phyloP scores from a whole-genome alignment of 2,329 filamentous ascomycete species.

The Chrysoporthe cubensis region DNA sequence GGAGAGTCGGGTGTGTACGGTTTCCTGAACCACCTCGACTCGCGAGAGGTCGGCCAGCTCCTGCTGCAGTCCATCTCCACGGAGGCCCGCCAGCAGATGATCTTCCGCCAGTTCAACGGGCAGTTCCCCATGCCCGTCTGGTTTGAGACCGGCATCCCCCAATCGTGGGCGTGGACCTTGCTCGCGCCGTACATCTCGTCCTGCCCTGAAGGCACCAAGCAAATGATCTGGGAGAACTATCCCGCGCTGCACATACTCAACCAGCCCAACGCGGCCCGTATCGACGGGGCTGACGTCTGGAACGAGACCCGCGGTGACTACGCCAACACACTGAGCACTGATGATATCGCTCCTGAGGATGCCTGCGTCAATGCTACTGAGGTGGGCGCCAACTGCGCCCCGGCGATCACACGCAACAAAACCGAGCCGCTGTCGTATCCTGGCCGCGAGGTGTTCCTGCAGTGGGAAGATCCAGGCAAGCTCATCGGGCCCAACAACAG shows the following conservation, averaged over 20 bases:
- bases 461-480: conserved; percentile 73
- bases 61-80: conserved; percentile 77
- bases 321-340: conserved; percentile 57
- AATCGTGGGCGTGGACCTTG: conserved; percentile 84
- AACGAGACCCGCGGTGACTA: conserved; percentile 68
- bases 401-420: conserved; percentile 70
- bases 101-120: conserved; percentile 82
- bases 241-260: conserved; percentile 73
- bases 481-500: conserved; percentile 79
- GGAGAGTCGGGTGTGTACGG: conserved; percentile 82
- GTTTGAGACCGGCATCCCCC: conserved; percentile 79
- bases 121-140: conserved; percentile 82
- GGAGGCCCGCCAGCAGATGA: conserved; percentile 81
- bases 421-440: conserved; percentile 74
- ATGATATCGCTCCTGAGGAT: conserved; percentile 47
- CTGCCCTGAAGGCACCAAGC: conserved; percentile 74
- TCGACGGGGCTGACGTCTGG: conserved; percentile 63
- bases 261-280: conserved; percentile 73
- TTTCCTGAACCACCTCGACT: conserved; percentile 77
- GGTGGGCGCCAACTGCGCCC: conserved; percentile 60
- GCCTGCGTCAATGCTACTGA: conserved; percentile 62
- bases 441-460: conserved; percentile 70
- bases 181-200: conserved; percentile 80
- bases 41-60: conserved; percentile 72
- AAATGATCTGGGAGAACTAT: conserved; percentile 84